phyloP scores from a whole-genome alignment of 495 filamentous ascomycete genomes.

The Daldinia grandis region DNA sequence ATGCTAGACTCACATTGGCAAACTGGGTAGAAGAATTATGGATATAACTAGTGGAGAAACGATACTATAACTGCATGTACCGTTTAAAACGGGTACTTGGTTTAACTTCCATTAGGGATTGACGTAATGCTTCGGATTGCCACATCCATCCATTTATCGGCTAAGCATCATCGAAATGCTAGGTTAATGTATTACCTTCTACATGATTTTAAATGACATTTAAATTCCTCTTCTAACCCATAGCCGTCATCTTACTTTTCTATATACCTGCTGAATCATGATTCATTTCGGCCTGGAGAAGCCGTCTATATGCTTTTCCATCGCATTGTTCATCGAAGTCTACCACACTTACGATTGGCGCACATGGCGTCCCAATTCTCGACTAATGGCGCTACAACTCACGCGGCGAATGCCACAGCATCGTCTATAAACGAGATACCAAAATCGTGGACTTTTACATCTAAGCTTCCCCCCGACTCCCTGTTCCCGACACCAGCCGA shows the following conservation, averaged over 20 bases:
- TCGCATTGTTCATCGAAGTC: slow-evolving; percentile 17
- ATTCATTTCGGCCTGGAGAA: slow-evolving; percentile 5
- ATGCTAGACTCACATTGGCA: too few relatives aligned
- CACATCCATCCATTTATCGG: slow-evolving; percentile 12
- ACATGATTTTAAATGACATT: not conserved
- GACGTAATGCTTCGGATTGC: slow-evolving; percentile 30
- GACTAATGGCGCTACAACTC: slow-evolving; percentile 34
- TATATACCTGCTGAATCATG: not conserved
- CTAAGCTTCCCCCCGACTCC: slow-evolving; percentile 78
- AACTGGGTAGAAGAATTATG: too few relatives aligned
- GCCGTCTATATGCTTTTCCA: slow-evolving; percentile 33
- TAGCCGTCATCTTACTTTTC: not conserved
- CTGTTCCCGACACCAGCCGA: slow-evolving; percentile 79
- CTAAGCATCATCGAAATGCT: slow-evolving; percentile 12
- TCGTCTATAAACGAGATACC: slow-evolving; percentile 73
- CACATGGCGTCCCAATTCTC: slow-evolving; percentile 45
- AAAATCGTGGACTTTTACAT: slow-evolving; percentile 87
- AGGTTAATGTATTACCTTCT: slow-evolving; percentile 2
- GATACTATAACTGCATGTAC: not conserved
- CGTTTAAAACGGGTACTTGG: not conserved
- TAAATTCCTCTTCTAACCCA: not conserved
- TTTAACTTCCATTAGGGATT: not conserved
- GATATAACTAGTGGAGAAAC: too few relatives aligned
- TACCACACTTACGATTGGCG: slow-evolving; percentile 37
- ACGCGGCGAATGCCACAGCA: slow-evolving; percentile 36